These are phyloP conservation scores for Lipomyces spencermartinsiae DNA, from an alignment of 805 yeast species.

Conservation along the genomic window DNA sequence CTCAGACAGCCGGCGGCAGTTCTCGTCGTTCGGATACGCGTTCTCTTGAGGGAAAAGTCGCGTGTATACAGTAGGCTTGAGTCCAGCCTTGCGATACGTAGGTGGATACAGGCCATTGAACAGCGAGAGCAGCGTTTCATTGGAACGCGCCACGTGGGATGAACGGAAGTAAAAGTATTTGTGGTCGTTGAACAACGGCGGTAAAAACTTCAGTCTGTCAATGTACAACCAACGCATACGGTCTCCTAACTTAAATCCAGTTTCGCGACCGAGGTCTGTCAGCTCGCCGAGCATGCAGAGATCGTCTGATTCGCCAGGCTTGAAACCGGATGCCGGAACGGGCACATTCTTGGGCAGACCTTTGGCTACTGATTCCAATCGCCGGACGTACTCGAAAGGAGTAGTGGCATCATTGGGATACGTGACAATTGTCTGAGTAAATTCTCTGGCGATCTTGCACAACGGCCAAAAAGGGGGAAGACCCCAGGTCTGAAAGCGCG, in stretches of 20 bases:
- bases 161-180: conserved; percentile 31
- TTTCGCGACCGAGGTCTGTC: conserved; percentile 37
- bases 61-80: conserved; percentile 32
- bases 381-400: conserved; percentile 34
- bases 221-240: conserved; percentile 34
- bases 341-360: conserved; percentile 33
- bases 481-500: conserved; percentile 38
- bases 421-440: conserved; percentile 32
- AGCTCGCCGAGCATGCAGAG: conserved; percentile 37
- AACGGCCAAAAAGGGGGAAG: conserved; percentile 37
- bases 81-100: conserved; percentile 24
- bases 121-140: conserved; percentile 36
- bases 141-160: conserved; percentile 37
- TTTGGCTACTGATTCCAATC: conserved; percentile 35
- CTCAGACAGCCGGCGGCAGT: conserved; percentile 36
- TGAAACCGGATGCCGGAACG: conserved; percentile 31
- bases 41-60: conserved; percentile 38
- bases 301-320: conserved; percentile 20
- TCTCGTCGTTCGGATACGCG: conserved; percentile 39
- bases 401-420: conserved; percentile 28
- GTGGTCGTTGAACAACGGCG: conserved; percentile 27
- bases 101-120: conserved; percentile 37
- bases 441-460: conserved; percentile 31
- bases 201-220: conserved; percentile 31
- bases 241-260: conserved; percentile 36